Conservation (phyloP, 2,329 filamentous ascomycete genomes). For the Fusarium sarcochroum region DNA sequence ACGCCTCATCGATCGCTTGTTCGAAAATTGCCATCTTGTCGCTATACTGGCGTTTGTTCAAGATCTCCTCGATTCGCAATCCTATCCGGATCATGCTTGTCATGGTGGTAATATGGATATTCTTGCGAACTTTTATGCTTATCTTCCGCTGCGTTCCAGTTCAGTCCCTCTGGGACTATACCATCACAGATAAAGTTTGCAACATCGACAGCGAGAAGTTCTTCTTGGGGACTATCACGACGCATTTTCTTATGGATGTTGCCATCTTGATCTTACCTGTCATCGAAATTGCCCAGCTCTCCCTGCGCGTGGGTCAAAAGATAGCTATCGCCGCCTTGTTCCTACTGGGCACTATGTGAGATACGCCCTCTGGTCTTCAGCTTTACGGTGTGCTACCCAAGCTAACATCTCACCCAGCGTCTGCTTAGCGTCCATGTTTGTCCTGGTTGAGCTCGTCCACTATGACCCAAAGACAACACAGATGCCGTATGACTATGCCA, state of each 20-base stretch:
- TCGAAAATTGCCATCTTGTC: constrained; percentile 49
- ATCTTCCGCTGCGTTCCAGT: constrained; percentile 55
- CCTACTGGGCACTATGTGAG: constrained; percentile 20
- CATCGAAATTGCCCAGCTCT: constrained; percentile 25
- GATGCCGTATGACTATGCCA: constrained; percentile 42
- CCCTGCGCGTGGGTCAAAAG: constrained; percentile 2
- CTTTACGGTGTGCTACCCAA: neutral
- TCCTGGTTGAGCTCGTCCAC: constrained; percentile 14
- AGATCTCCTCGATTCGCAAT: constrained; percentile 45
- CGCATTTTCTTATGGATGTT: constrained; percentile 53
- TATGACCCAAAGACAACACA: constrained; percentile 25
- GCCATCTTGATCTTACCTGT: constrained; percentile 50
- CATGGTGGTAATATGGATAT: constrained; percentile 46
- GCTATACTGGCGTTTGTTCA: constrained; percentile 52
- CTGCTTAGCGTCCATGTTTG: constrained; percentile 35
- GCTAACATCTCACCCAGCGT: constrained; percentile 15
- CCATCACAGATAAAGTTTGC: constrained; percentile 47
- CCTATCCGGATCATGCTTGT: constrained; percentile 48
- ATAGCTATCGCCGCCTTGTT: constrained; percentile 14
- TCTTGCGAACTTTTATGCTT: constrained; percentile 50
- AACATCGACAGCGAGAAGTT: constrained; percentile 50
- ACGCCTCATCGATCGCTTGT: constrained; percentile 47
- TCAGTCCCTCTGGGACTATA: constrained; percentile 52
- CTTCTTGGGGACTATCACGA: constrained; percentile 51
- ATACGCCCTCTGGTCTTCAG: fast-evolving